phyloP scores from a whole-genome alignment of 306 rosid species.

The Prosopis cineraria region DNA sequence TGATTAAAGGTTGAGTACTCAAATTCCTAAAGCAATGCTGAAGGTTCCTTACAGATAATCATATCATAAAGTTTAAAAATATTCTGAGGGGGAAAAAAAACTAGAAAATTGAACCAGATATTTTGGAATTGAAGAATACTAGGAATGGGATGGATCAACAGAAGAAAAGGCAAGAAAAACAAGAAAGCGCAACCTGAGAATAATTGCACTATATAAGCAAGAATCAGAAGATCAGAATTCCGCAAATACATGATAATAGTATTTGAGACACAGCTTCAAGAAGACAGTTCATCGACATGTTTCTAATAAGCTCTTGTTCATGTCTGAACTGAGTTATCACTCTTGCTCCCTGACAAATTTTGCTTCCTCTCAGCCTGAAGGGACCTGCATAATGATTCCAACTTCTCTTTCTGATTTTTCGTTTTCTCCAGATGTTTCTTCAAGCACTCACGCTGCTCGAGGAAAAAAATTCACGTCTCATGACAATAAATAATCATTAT shows the following conservation, averaged over 20 bases:
- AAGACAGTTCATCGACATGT: slow-evolving; percentile 17
- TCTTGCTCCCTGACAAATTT: slow-evolving; percentile 54
- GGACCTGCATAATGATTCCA: slow-evolving; percentile 84
- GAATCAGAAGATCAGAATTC: not conserved
- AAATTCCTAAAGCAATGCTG: not conserved
- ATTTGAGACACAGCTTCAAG: slow-evolving; percentile 15
- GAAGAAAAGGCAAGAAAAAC: not conserved
- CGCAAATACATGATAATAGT: slow-evolving; percentile 10
- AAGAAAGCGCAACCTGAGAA: not conserved
- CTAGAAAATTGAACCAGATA: not conserved
- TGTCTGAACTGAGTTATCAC: slow-evolving; percentile 47
- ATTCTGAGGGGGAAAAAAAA: not conserved
- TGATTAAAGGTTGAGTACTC: not conserved
- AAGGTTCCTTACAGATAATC: not conserved
- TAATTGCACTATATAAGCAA: slow-evolving; percentile 15
- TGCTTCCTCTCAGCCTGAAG: slow-evolving; percentile 96
- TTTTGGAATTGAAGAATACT: not conserved
- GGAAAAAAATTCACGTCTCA: slow-evolving; percentile 23
- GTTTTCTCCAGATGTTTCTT: slow-evolving; percentile 86
- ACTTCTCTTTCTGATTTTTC: slow-evolving; percentile 84
- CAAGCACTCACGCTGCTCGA: slow-evolving; percentile 74
- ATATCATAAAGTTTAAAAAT: not conserved
- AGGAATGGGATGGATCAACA: not conserved
- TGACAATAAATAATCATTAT: not conserved
- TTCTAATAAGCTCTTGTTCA: slow-evolving; percentile 38